Base-by-base conservation (phyloP, 2,329 filamentous ascomycete species). In the Monilinia fructigena region DNA sequence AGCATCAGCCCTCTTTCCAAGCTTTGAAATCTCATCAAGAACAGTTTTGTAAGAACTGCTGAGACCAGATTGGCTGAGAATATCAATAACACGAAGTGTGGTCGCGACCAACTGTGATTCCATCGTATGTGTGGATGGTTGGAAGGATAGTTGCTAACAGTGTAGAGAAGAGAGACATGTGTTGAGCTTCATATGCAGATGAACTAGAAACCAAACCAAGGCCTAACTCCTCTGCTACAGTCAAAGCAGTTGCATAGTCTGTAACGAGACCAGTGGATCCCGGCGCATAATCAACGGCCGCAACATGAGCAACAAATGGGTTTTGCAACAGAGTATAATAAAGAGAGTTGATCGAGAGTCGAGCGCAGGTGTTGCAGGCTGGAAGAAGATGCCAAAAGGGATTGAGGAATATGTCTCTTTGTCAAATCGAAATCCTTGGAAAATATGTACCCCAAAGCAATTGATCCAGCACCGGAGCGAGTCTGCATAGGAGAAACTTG, bases 361-460 rank as follows among this genome's bases (percentile, higher is more conserved):
- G 88, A 82, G 53, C 93, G 90, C 75, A 99, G 84, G 76, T 90
- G 89, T 68, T 87, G 86, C 71, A 99, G 82, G 71, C 89, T 94
- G 55, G 91, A 88, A 0, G 93, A 93, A 3, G 93, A 92, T 12
- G 93, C 94, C 70, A 99, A 80, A 70, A 99, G 88, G 20, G 92
- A 89, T 83, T 99, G 95, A 3, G 95, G 94, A 67, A 97, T 88
- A 76, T 95, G 88, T 72, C 93, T 88, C 84, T 95, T 97, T 81
- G 86, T 87, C 74, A 97, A 79, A 77, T 98, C 93, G 75, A 97
- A 97, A 80, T 99, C 95, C 75, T 92, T 92, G 68, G 93, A 97
- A 83, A 98, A 99, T 77, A 98, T 91, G 80, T 99, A 99, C 66
- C 95, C 95, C 59, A 99, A 85, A 28, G 95, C 93, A 76, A 98